Evolutionary conservation across 108 stramenopile species (phyloP).

Genomic region (Schizochytrium sp.): DNA sequence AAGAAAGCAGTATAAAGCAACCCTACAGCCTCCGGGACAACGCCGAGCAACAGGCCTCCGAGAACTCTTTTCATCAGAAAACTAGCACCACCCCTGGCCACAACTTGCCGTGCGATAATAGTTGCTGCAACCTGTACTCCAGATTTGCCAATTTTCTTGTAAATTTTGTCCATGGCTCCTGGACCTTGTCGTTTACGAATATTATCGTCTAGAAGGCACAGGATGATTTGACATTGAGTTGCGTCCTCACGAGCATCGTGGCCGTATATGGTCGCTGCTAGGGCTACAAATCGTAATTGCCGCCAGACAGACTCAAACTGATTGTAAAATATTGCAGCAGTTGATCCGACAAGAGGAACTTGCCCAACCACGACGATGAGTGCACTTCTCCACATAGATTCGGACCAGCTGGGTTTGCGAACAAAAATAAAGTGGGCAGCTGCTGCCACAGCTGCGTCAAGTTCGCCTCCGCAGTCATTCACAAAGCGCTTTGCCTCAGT

Average conservation of each 20-base stretch:
- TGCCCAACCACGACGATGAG: constrained; percentile 43
- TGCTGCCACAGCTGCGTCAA: constrained; percentile 44
- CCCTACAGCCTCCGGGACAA: constrained; percentile 39
- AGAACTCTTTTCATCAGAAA: constrained; percentile 17
- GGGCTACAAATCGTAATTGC: constrained; percentile 34
- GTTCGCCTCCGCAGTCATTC: constrained; percentile 26
- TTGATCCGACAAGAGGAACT: constrained; percentile 29
- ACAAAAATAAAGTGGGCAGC: constrained; percentile 36
- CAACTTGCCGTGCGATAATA: constrained; percentile 14
- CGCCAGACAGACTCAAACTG: constrained; percentile 56
- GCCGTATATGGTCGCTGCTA: constrained; percentile 53
- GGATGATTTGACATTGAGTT: constrained; percentile 20
- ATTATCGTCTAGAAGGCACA: constrained; percentile 46
- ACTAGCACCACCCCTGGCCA: constrained; percentile 27
- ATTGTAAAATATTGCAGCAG: constrained; percentile 14
- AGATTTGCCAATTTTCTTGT: constrained; percentile 16
- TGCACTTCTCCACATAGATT: constrained; percentile 12
- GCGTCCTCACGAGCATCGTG: constrained; percentile 45
- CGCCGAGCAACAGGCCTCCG: constrained; percentile 25
- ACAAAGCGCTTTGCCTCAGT: constrained; percentile 37
- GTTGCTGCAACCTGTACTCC: constrained; percentile 49
- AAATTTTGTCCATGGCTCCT: constrained; percentile 23
- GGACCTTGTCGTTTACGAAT: constrained; percentile 42
- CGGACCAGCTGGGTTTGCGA: constrained; percentile 24
- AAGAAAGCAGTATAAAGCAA: neutral